Percentiles rank a stretch among this genome's conserved stretches.
Conservation (phyloP, 257 asterid species). For the Solanum microdontum region DNA sequence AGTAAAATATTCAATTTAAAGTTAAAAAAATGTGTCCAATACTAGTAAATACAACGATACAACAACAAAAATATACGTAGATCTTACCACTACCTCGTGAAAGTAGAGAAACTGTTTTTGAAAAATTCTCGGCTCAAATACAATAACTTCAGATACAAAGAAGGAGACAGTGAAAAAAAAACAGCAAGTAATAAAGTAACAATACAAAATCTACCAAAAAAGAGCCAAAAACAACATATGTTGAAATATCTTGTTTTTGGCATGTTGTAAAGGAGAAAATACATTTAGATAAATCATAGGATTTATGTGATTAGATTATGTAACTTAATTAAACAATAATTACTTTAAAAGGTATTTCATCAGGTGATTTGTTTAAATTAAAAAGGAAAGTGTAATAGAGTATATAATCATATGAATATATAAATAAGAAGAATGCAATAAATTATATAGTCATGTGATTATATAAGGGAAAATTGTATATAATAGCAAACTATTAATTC, state of each 20-base stretch:
- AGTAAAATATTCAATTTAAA: background rate
- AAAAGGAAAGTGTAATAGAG: background rate
- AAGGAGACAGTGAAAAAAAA: no score
- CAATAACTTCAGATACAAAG: no score
- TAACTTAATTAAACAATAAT: background rate
- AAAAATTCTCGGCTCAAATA: fast-evolving
- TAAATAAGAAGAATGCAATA: background rate
- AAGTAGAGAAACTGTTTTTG: no score
- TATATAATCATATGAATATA: background rate
- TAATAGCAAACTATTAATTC: no score
- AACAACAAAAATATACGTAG: background rate
- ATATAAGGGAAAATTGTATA: no score
- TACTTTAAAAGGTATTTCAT: background rate
- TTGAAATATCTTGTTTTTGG: background rate
- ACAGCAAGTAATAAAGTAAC: background rate
- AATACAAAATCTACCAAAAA: no score
- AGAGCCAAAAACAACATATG: background rate
- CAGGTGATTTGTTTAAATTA: background rate
- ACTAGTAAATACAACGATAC: background rate
- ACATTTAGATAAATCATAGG: background rate
- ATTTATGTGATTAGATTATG: background rate
- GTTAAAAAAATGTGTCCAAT: background rate
- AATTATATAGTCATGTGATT: no score
- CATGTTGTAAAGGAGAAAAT: background rate
- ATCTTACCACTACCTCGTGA: background rate